Percentiles rank a stretch among this genome's conserved stretches.
These are phyloP conservation scores for Saussurea involucrata DNA, from an alignment of 129 eudicot species.

Conservation along the genomic window DNA sequence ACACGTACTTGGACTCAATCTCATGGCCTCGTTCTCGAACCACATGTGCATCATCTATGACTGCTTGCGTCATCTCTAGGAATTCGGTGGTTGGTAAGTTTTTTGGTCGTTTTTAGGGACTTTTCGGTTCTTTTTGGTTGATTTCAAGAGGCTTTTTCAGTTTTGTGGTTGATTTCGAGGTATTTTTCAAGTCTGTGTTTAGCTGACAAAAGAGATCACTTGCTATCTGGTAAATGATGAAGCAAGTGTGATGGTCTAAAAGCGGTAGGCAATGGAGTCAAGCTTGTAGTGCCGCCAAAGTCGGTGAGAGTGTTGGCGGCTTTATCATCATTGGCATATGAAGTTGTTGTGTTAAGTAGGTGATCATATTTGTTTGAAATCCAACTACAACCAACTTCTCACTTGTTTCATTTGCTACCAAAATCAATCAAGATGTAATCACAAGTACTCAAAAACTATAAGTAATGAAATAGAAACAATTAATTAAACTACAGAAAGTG, in stretches of 20 bases:
- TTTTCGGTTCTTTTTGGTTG: no score
- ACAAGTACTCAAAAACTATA: background rate
- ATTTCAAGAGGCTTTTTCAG: no score
- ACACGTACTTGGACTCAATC: no score
- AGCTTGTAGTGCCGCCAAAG: conserved; percentile 76
- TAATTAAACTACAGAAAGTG: background rate
- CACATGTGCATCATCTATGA: no score
- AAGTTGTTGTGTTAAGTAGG: conserved; percentile 73
- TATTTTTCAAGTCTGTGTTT: no score
- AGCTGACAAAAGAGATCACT: background rate
- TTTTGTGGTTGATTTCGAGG: no score
- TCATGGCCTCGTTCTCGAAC: no score
- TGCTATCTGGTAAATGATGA: conserved; percentile 74
- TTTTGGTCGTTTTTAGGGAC: no score
- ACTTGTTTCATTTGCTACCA: conserved; percentile 74
- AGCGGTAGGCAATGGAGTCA: conserved; percentile 80
- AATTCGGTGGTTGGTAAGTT: no score
- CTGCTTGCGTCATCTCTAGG: no score
- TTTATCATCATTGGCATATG: conserved; percentile 78
- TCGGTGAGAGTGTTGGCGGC: conserved; percentile 92
- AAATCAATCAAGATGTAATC: background rate
- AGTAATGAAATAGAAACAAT: background rate
- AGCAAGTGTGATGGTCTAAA: conserved; percentile 88
- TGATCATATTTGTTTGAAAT: conserved; percentile 76
- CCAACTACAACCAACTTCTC: conserved; percentile 96